Evolutionary conservation across 2,329 filamentous ascomycete species (phyloP).

Genomic region (Clarireedia homoeocarpa): DNA sequence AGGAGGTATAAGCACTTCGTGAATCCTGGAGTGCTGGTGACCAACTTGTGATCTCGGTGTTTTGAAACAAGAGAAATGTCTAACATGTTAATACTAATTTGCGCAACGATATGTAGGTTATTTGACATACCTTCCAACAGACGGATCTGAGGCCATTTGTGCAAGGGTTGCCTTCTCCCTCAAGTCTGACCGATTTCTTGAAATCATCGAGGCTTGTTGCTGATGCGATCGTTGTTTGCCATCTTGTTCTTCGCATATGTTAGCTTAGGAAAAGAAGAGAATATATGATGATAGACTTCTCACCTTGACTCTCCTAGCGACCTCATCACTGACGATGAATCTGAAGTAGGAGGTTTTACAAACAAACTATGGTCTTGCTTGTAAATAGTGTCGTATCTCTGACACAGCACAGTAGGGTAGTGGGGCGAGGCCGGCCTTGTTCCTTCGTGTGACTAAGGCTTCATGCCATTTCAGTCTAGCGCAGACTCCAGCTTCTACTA

Average conservation of each 20-base stretch:
- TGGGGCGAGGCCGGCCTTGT: neutral
- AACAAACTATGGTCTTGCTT: no score
- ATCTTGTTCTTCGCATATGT: constrained; percentile 47
- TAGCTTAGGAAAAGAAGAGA: neutral
- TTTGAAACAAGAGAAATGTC: constrained; percentile 75
- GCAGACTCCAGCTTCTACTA: no score
- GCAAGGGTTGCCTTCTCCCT: constrained; percentile 54
- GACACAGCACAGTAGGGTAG: neutral
- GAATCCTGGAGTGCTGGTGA: constrained; percentile 56
- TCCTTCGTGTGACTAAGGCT: no score
- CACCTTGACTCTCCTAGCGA: constrained; percentile 47
- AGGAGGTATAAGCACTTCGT: constrained; percentile 64
- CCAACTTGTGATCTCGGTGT: constrained; percentile 60
- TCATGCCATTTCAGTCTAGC: no score
- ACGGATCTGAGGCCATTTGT: constrained; percentile 71
- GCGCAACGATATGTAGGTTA: neutral
- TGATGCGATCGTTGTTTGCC: constrained; percentile 55
- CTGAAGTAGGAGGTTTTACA: neutral
- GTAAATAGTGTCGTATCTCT: no score
- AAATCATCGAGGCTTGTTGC: constrained; percentile 52
- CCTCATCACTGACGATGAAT: constrained; percentile 37
- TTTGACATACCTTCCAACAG: constrained; percentile 71
- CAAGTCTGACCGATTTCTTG: constrained; percentile 54
- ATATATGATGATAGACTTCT: constrained; percentile 1
- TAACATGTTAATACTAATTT: constrained; percentile 29